Base-by-base conservation (phyloP, 495 filamentous ascomycete genomes). In the Opeltia flavorubescens region DNA sequence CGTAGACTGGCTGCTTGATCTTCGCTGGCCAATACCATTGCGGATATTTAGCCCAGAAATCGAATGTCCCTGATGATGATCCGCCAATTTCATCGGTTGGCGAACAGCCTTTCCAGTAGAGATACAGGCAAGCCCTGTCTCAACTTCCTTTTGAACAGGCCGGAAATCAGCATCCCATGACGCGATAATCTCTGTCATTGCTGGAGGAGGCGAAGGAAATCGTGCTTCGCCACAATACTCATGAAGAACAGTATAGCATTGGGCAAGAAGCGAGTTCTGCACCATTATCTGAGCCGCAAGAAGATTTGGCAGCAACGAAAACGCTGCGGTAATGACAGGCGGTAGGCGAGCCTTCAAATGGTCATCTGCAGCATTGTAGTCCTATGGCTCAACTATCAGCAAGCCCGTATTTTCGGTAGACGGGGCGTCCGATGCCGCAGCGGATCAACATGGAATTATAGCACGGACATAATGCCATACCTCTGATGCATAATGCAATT, bases 191-290 rank as follows among this genome's bases (percentile, higher is more conserved):
- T 83, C 74, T 18, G 80, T 76, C 69, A 85, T 81, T 1, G 81
- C 62, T 0, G 83, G 82, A 0, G 86, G 75, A 12, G 84, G 83
- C 7, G 80, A 82, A 1, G 80, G 80, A 56, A 89, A 85, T 8
- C 73, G 67, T 47, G 78, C 67, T 21, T 83, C 74, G 45, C 81
- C 66, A 50, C 83, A 86, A 62, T 84, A 95, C 48, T 77, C 77
- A 58, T 87, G 79, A 3, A 95, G 66, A 0, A 78, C 68, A 9
- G 89, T 94, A 64, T 96, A 96, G 52, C 84, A 83, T 46, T 91
- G 69, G 0, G 77, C 89, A 2, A 95, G 72, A 23, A 96, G 68
- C 33, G 77, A 75, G 60, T 89, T 91, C 55, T 96, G 89, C 30
- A 86, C 77, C 55, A 83, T 69, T 23, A 94, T 77, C 50, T 89